Evolutionary conservation across 2,329 filamentous ascomycete genomes (phyloP).

Genomic region (Fusarium equiseti): DNA sequence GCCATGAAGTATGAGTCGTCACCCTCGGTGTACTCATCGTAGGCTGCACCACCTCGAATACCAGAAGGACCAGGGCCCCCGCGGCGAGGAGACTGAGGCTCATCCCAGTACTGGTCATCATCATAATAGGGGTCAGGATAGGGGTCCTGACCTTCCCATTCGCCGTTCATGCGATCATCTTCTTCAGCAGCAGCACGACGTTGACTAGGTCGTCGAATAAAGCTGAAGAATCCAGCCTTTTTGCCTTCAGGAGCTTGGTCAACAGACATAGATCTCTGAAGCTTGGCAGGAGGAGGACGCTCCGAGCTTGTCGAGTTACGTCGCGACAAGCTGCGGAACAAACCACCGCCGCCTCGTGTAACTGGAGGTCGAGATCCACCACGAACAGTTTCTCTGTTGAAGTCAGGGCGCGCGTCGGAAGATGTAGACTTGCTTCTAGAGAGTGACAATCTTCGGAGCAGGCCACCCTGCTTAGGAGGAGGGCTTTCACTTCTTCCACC

Average conservation of each 20-base stretch:
- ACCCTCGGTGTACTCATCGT: slow-evolving; percentile 65
- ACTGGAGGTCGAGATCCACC: slow-evolving; percentile 64
- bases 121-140: slow-evolving; percentile 48
- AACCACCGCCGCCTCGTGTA: slow-evolving; percentile 57
- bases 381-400: slow-evolving; percentile 52
- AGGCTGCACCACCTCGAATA: slow-evolving; percentile 57
- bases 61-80: slow-evolving; percentile 47
- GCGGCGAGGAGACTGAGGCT: slow-evolving; percentile 34
- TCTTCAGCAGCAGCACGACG: slow-evolving; percentile 54
- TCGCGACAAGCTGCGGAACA: slow-evolving; percentile 61
- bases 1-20: slow-evolving; percentile 70
- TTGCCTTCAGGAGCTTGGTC: slow-evolving; percentile 64
- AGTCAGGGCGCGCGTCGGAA: slow-evolving; percentile 54
- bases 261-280: slow-evolving; percentile 72
- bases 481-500: slow-evolving; percentile 59
- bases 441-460: slow-evolving; percentile 62
- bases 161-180: slow-evolving; percentile 68
- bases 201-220: slow-evolving; percentile 57
- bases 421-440: slow-evolving; percentile 53
- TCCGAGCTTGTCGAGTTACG: slow-evolving; percentile 52
- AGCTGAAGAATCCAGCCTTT: slow-evolving; percentile 57
- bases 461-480: slow-evolving; percentile 50
- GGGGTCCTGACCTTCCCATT: slow-evolving; percentile 59
- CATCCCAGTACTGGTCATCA: slow-evolving; percentile 46
- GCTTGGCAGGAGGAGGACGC: slow-evolving; percentile 51